Base-by-base conservation (phyloP, 2,329 filamentous ascomycete species). In the Mycosphaerelloides madeirae region DNA sequence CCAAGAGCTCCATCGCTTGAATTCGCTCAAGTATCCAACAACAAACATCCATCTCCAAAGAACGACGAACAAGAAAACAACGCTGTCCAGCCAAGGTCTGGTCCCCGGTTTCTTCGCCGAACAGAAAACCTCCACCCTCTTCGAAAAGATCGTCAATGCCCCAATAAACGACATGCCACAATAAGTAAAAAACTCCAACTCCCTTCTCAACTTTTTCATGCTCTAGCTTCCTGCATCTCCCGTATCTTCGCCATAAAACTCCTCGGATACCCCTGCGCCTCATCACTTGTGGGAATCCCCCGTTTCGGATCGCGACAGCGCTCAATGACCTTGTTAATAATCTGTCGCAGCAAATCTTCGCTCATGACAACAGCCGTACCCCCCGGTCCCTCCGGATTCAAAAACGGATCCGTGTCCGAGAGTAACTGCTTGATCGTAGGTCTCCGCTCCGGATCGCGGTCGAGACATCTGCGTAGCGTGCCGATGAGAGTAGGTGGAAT, bases 381-480 rank as follows among this genome's bases (percentile, higher is more conserved):
- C 9, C 67, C 60, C 3, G 62, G 59, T 3, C 65, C 63, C 39
- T 81, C 79, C 0, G 80, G 80, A 50, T 79, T 75, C 43, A 83
- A 58, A 54, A 79, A 83, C 2, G 72, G 68, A 54, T 83, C 78
- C 6, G 66, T 59, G n/a, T 74, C 70, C 38, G 69, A 65, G 7
- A 84, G 68, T 29, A 84, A 66, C 46, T 81, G 71, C 6, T 70
- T 68, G 19, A 81, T 72, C 3, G 74, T 80, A 7, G 79, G 80
- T 29, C 80, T 67, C 31, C 73, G 66, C 2, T 69, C 68, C 15
- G 78, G 73, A 51, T 82, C 77, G 29, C 80, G 73, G 50, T 81
- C 73, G 20, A 84, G 62, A 53, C 80, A 84, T 31, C 71, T 67
- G 41, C 74, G 73, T 35, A 84, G 60, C 0, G 78, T 81, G 22